phyloP scores from a whole-genome alignment of 2,329 filamentous ascomycete species.

The Botrytis sinoallii region DNA sequence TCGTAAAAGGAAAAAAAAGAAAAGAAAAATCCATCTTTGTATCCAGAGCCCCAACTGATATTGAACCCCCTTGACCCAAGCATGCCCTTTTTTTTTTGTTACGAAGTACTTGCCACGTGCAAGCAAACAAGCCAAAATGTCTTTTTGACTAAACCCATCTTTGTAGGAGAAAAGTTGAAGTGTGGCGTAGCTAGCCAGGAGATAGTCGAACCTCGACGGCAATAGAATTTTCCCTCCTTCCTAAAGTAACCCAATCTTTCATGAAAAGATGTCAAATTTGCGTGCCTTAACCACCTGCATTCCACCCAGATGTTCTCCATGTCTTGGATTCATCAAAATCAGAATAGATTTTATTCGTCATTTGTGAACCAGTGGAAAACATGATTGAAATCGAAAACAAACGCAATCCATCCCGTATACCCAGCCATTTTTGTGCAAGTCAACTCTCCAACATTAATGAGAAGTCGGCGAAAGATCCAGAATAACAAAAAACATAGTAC shows the following conservation, averaged over 20 bases:
- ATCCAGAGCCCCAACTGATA: conserved; percentile 17
- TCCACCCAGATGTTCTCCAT: conserved; percentile 10
- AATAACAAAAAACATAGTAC: conserved; percentile 33
- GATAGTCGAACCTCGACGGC: neutral
- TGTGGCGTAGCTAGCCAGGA: neutral
- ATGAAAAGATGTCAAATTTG: conserved; percentile 15
- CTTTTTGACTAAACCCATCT: neutral
- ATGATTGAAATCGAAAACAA: conserved; percentile 23
- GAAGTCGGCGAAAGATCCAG: conserved; percentile 30
- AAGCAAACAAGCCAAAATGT: conserved; percentile 7
- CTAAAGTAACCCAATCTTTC: conserved; percentile 11
- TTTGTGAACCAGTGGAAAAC: conserved; percentile 8
- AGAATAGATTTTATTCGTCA: neutral
- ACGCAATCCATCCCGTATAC: conserved; percentile 24
- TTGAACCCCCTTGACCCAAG: conserved; percentile 17
- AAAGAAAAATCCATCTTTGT: conserved; percentile 6
- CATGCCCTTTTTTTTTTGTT: conserved; percentile 6
- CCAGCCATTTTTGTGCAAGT: conserved; percentile 36
- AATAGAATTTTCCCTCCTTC: conserved; percentile 1
- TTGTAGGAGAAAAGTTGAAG: neutral
- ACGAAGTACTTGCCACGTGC: neutral
- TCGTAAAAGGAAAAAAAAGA: conserved; percentile 13
- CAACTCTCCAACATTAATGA: conserved; percentile 26
- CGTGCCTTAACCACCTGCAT: conserved; percentile 7
- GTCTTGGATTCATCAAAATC: neutral